Evolutionary conservation across 2,329 filamentous ascomycete genomes (phyloP).

Genomic region (Fusarium mangiferae): DNA sequence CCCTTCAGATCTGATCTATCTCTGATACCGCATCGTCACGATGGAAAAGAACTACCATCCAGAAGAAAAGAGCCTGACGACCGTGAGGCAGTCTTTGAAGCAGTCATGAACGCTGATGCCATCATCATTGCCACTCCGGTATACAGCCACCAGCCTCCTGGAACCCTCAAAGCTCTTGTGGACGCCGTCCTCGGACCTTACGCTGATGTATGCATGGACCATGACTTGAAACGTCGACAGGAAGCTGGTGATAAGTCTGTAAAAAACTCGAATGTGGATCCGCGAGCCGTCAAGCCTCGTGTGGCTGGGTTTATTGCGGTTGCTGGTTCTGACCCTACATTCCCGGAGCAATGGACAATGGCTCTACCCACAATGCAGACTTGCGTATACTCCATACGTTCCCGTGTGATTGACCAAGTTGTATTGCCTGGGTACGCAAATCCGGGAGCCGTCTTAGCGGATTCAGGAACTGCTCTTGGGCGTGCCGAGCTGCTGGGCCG

Average conservation of each 20-base stretch:
- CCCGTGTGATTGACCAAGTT: neutral
- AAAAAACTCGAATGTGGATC: neutral
- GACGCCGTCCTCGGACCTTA: neutral
- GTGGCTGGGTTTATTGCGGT: neutral
- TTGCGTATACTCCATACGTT: neutral
- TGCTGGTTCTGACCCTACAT: neutral
- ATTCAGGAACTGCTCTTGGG: neutral
- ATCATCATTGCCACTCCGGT: neutral
- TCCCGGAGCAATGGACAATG: neutral
- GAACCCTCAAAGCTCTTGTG: neutral
- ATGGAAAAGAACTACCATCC: rapidly evolving
- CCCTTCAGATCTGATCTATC: neutral
- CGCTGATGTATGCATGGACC: rapidly evolving
- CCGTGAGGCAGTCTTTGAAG: neutral
- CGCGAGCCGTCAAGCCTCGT: neutral
- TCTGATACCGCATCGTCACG: rapidly evolving
- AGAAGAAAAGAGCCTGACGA: neutral
- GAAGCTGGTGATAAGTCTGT: neutral
- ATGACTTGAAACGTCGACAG: neutral
- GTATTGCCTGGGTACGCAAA: rapidly evolving
- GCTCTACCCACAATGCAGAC: neutral
- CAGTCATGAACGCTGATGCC: neutral
- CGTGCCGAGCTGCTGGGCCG: neutral
- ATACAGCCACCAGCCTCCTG: neutral
- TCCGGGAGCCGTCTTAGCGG: neutral